Evolutionary conservation across 257 asterid genomes (phyloP).

Genomic region (Phtheirospermum japonicum): DNA sequence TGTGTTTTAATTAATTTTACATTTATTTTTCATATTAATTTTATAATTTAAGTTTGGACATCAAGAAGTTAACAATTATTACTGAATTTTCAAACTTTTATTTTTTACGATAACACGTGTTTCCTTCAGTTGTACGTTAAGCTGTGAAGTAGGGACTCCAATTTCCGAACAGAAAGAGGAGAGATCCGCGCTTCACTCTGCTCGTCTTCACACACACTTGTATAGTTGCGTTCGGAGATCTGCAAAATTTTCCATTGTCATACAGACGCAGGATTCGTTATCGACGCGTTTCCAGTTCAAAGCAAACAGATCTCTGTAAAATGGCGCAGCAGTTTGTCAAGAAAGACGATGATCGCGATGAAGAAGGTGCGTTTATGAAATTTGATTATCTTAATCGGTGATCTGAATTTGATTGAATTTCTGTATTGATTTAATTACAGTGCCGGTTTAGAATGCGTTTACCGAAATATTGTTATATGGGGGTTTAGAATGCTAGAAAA

Average conservation of each 20-base stretch:
- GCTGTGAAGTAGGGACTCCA: slow-evolving; percentile 7
- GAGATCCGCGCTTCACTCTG: slow-evolving; percentile 14
- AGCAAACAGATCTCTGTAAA: slow-evolving; percentile 38
- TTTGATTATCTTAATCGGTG: neutral
- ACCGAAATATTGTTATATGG: neutral
- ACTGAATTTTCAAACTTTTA: too few relatives aligned
- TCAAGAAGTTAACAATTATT: too few relatives aligned
- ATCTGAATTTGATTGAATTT: slow-evolving; percentile 6
- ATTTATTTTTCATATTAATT: too few relatives aligned
- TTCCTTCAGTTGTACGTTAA: slow-evolving; percentile 18
- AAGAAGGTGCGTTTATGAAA: slow-evolving; percentile 38
- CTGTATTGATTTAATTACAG: too few relatives aligned
- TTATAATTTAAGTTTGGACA: too few relatives aligned
- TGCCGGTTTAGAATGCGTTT: too few relatives aligned
- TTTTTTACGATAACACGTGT: too few relatives aligned
- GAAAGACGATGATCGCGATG: slow-evolving; percentile 58
- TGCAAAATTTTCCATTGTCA: slow-evolving; percentile 13
- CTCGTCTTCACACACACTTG: neutral
- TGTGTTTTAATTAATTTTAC: too few relatives aligned
- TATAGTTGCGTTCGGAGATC: slow-evolving; percentile 24
- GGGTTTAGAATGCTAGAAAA: slow-evolving; percentile 7
- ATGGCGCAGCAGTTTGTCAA: slow-evolving; percentile 52
- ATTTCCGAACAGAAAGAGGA: neutral
- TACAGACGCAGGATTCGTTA: neutral
- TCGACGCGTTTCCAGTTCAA: slow-evolving; percentile 13